Conservation (phyloP, 768 basidiomycete genomes). For the Auriscalpium orientale region DNA sequence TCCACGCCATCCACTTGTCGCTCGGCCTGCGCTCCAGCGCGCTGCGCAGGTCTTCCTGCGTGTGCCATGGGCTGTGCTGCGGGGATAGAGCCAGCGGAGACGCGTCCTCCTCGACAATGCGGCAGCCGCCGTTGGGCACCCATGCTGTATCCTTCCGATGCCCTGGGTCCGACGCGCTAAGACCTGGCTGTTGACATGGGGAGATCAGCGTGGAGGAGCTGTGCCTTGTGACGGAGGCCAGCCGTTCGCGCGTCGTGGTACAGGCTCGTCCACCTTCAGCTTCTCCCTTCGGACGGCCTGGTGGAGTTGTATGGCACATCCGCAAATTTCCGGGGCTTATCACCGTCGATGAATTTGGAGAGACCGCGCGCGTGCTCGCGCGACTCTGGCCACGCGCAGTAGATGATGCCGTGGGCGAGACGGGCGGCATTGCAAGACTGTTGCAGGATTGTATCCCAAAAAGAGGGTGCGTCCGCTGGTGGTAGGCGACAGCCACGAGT, state of each 20-base stretch:
- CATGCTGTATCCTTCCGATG: conserved; percentile 6
- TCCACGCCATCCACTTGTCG: conserved; percentile 12
- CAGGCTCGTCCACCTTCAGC: conserved; percentile 23
- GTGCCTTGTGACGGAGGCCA: background rate
- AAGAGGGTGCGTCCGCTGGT: background rate
- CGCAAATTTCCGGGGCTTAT: conserved; percentile 20
- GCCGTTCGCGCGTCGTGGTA: background rate
- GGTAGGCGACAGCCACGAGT: conserved; percentile 2
- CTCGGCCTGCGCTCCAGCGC: conserved; percentile 11
- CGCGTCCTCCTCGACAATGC: conserved; percentile 32
- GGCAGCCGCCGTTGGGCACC: conserved; percentile 30
- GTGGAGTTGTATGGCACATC: conserved; percentile 38
- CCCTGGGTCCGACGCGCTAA: background rate
- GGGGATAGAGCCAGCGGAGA: conserved; percentile 6
- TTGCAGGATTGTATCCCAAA: background rate
- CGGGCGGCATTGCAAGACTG: background rate
- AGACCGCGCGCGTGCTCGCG: conserved; percentile 1
- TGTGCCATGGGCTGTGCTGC: conserved; percentile 11
- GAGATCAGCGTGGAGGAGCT: background rate
- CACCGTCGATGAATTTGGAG: conserved; percentile 7
- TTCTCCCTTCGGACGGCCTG: conserved; percentile 44
- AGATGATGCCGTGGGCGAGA: background rate
- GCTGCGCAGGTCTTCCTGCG: conserved; percentile 13
- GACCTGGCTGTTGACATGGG: background rate
- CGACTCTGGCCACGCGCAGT: background rate